Conservation (phyloP, 2,329 filamentous ascomycete species). For the Neurospora crassa region DNA sequence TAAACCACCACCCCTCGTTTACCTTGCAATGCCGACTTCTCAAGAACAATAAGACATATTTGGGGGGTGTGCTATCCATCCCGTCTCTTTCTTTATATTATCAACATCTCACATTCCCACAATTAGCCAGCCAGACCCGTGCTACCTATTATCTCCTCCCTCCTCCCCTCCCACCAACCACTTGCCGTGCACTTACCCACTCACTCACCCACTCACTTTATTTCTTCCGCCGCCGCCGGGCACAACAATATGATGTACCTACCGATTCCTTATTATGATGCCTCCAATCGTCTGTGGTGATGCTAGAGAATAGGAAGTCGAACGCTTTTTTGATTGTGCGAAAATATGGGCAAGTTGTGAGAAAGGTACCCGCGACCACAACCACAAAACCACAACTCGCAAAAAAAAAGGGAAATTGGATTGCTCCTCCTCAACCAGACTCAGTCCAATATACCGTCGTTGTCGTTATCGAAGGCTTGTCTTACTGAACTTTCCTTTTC, state of each 20-base stretch:
- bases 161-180: too few species aligned
- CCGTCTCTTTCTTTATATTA: not conserved
- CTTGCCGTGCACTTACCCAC: not conserved
- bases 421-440: not conserved
- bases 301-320: not conserved
- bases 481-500: not conserved
- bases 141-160: not conserved
- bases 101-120: not conserved
- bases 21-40: not conserved
- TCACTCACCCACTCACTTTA: not conserved
- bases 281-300: not conserved
- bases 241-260: not conserved
- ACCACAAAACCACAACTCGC: not conserved
- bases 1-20: not conserved
- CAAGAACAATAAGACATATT: too few species aligned
- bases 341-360: too few species aligned
- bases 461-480: not conserved
- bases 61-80: too few species aligned
- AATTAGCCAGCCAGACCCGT: not conserved
- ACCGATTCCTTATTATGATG: not conserved
- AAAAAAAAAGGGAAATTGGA: not conserved
- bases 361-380: not conserved
- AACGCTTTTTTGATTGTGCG: too few species aligned
- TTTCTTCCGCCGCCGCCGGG: not conserved
- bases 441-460: not conserved